Evolutionary conservation across 2,329 filamentous ascomycete species (phyloP).

Genomic region (Fusarium oxysporum): DNA sequence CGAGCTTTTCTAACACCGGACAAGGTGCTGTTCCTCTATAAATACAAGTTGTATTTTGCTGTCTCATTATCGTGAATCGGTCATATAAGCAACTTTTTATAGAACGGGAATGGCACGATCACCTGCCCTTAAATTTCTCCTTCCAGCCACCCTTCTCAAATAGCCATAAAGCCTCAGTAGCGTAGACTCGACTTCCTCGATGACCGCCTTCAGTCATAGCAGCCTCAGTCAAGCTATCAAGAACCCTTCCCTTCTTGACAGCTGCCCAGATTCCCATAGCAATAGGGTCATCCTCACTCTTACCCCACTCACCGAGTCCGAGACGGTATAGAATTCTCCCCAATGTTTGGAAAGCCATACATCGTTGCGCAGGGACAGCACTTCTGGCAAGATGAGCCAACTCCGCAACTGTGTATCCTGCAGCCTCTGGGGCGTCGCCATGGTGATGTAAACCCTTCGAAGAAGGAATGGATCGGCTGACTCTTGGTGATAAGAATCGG

Average conservation of each 20-base stretch:
- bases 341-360: slow-evolving; percentile 90
- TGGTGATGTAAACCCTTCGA: slow-evolving; percentile 92
- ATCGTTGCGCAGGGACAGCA: slow-evolving; percentile 85
- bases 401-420: slow-evolving; percentile 93
- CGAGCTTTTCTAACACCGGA: not conserved
- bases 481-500: slow-evolving; percentile 79
- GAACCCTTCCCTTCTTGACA: slow-evolving; percentile 79
- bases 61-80: not conserved
- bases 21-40: not conserved
- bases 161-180: slow-evolving; percentile 89
- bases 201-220: slow-evolving; percentile 77
- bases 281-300: slow-evolving; percentile 66
- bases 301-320: slow-evolving; percentile 77
- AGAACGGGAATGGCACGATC: slow-evolving; percentile 24
- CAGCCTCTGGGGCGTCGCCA: slow-evolving; percentile 89
- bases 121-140: slow-evolving; percentile 69
- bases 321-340: slow-evolving; percentile 87
- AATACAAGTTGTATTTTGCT: not conserved
- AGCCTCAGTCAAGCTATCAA: slow-evolving; percentile 82
- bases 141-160: slow-evolving; percentile 79
- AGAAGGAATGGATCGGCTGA: slow-evolving; percentile 78
- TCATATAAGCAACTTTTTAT: not conserved
- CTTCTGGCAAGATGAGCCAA: slow-evolving; percentile 84
- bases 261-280: slow-evolving; percentile 86
- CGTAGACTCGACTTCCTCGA: slow-evolving; percentile 84